phyloP scores from a whole-genome alignment of 441 rosid species.

The Metrosideros polymorpha region DNA sequence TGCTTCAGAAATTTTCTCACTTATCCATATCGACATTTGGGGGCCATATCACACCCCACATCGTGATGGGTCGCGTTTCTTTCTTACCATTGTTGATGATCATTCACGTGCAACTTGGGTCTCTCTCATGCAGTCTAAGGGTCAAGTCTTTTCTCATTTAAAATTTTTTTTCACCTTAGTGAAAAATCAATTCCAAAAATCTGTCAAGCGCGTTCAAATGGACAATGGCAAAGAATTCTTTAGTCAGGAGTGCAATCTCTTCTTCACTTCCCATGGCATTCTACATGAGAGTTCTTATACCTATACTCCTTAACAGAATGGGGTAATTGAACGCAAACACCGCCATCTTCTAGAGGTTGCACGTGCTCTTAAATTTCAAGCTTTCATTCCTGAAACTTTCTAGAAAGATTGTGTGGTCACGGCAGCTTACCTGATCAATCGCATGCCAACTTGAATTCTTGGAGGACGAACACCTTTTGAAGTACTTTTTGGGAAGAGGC shows the following conservation, averaged over 20 bases:
- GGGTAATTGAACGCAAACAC: neutral
- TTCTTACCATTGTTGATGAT: neutral
- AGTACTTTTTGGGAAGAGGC: neutral
- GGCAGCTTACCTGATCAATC: neutral
- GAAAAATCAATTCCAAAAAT: neutral
- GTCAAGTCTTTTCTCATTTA: neutral
- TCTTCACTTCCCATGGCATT: neutral
- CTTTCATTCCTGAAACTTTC: fast-evolving
- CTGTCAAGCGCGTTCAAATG: neutral
- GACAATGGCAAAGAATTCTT: neutral
- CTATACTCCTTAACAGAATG: neutral
- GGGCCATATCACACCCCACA: too few relatives aligned
- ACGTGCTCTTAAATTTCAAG: neutral
- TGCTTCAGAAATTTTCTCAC: too few relatives aligned
- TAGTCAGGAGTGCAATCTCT: neutral
- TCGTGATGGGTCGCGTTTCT: fast-evolving
- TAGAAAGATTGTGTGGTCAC: neutral
- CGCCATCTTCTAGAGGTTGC: neutral
- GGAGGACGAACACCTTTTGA: neutral
- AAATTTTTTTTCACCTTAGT: neutral
- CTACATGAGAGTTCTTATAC: neutral
- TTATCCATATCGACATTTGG: too few relatives aligned
- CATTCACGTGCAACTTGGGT: neutral
- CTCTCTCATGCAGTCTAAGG: neutral
- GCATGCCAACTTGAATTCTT: neutral